Evolutionary conservation across 2,329 filamentous ascomycete species (phyloP), one percentile per base, ranked within the genome.

Genomic region (Apiospora rasikravindrae): DNA sequence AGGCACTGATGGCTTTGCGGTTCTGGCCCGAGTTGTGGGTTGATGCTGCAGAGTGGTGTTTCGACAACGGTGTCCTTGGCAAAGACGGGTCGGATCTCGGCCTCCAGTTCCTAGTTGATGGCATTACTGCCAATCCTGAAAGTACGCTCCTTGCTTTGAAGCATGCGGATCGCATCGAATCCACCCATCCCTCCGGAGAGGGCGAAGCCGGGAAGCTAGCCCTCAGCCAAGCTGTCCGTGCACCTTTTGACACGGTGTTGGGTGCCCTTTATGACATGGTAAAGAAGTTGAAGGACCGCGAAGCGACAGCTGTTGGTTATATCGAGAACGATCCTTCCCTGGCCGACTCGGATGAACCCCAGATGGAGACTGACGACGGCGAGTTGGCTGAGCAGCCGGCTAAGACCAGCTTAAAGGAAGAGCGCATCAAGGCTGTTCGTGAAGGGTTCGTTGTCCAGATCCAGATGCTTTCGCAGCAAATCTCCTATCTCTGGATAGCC

Each of bases 21-120:
- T 99, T 98, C 83, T 96, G 96, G 90, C 95, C 96, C 4, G 94
- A 97, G 80, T 91, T 98, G 77, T 99, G 96, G 96, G 95, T 95
- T 69, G 95, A 98, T 73, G 96, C 95, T 13, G 94, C 95, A 0
- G 93, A 97, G 75, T 98, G 96, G 90, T 98, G 94, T 81, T 95
- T 95, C 78, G 89, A 92, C 71, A 95, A 96, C 77, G 89, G 89
- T 64, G 84, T 95, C 76, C 80, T 83, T 13, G 73, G 72, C 70
- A 84, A 90, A 64, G 92, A 94, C 47, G 88, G 88, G 66, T 86
- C 87, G 73, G 84, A 87, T 7, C 79, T 83, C 73, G 95, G 94
- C 14, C 90, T 92, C 33, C 90, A 94, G 13, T 94, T 98, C 77
- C 86, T 99, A 33, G 87, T 90, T 29, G 91, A 96, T 74, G 96